Conservation (phyloP, 257 asterid genomes). For the Prunella vulgaris region DNA sequence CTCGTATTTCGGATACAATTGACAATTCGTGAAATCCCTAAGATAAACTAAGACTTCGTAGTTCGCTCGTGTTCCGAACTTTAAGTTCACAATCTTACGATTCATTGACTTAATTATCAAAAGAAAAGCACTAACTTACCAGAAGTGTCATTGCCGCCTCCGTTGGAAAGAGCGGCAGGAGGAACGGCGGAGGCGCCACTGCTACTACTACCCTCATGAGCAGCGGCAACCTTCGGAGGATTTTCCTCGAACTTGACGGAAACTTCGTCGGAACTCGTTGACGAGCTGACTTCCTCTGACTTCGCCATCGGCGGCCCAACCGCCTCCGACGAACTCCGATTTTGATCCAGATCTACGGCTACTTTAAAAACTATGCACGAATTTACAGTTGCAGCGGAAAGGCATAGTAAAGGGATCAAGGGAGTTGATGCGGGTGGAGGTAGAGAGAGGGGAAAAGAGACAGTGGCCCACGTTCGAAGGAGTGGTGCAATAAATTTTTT, state of each 20-base stretch:
- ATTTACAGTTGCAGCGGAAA: background rate
- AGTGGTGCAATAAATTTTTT: slow-evolving; percentile 2
- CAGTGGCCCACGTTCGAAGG: slow-evolving; percentile 31
- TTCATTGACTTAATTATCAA: slow-evolving; percentile 12
- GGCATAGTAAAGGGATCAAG: slow-evolving; percentile 7
- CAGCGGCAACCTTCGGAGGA: slow-evolving; percentile 23
- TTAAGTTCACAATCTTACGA: slow-evolving; percentile 15
- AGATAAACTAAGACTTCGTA: background rate
- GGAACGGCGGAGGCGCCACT: slow-evolving; percentile 10
- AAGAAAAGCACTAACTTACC: slow-evolving; percentile 40
- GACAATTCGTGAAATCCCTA: background rate
- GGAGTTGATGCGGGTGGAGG: slow-evolving; percentile 2
- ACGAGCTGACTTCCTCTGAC: slow-evolving; percentile 29
- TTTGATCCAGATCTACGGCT: slow-evolving; percentile 50
- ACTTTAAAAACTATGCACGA: slow-evolving; percentile 1
- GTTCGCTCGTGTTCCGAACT: background rate
- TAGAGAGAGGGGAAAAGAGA: slow-evolving; percentile 1
- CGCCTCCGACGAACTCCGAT: slow-evolving; percentile 30
- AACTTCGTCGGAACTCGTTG: slow-evolving; percentile 47
- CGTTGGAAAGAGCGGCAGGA: slow-evolving; percentile 38
- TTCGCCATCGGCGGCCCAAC: slow-evolving; percentile 38
- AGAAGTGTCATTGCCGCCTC: slow-evolving; percentile 35
- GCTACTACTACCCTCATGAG: slow-evolving; percentile 17
- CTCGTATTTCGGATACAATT: background rate
- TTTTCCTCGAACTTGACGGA: slow-evolving; percentile 40